Evolutionary conservation across 1,139 yeast species (phyloP), one percentile per base, ranked within the genome.

Genomic region (Candida mesenterica): DNA sequence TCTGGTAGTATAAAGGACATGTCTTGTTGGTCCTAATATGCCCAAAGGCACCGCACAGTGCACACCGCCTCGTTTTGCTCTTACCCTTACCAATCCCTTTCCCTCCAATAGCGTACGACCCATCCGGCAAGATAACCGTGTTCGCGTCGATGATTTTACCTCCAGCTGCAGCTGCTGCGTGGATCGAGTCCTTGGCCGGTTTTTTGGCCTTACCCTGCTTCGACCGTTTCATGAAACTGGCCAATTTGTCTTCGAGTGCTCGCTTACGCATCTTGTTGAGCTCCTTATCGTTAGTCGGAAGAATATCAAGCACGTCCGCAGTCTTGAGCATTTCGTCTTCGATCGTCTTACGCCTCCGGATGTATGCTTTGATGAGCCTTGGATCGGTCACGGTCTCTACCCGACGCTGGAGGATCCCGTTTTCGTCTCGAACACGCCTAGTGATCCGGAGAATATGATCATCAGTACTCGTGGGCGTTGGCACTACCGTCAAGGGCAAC

Each of bases 21-120:
- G 87, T 65, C 55, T 83, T 83, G 58, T 88, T 89, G 7, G 97
- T 90, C 53, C 95, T 74, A 44, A 90, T 92, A 58, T 92, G 98
- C 0, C 97, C 98, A 49, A 85, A 75, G 3, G 92, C 95, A 18
- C 97, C 97, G 71, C 97, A 92, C 2, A 95, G 84, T 4, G 95
- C 89, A 64, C 97, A 92, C 52, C 88, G 76, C 55, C 97, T 71
- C 5, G 86, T 82, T 2, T 86, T 86, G 38, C 89, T 79, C 54
- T 86, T 87, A 6, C 84, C 85, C 52, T 82, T 82, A 12, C 88
- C 86, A 33, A 77, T 75, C 27, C 84, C 86, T 46, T 76, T 78
- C 10, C 82, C 83, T 24, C 77, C 75, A 33, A 73, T 57, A 3
- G 74, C 72, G 42, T 60, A 63, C n/a, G 71, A 59, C 1, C 75